Evolutionary conservation across 257 asterid genomes (phyloP).

Genomic region (Buddleja alternifolia): DNA sequence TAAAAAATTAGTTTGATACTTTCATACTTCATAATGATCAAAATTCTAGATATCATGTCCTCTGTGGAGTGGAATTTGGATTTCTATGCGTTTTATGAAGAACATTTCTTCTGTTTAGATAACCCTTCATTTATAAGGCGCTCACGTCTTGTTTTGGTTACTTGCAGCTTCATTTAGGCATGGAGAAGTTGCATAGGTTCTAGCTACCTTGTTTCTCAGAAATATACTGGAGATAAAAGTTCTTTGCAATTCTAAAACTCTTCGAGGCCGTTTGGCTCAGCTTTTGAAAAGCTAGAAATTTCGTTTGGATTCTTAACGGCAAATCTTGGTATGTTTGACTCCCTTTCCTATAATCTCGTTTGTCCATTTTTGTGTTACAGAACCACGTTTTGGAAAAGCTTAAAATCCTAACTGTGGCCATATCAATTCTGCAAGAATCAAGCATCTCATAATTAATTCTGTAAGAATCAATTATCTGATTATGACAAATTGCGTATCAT

Average conservation of each 20-base stretch:
- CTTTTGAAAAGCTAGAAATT: too few species aligned
- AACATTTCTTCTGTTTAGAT: slow-evolving; percentile 9
- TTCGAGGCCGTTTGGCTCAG: too few species aligned
- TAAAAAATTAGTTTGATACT: background rate
- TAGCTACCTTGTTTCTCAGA: slow-evolving; percentile 91
- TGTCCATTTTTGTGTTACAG: too few species aligned
- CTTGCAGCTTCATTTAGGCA: slow-evolving; percentile 95
- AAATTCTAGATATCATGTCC: background rate
- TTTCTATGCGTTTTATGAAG: background rate
- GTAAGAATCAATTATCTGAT: too few species aligned
- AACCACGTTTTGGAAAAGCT: too few species aligned
- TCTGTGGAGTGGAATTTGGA: background rate
- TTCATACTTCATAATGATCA: slow-evolving; percentile 2
- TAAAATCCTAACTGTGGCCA: too few species aligned
- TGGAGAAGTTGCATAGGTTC: slow-evolving; percentile 97
- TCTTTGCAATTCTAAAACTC: slow-evolving; percentile 70
- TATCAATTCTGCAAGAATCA: too few species aligned
- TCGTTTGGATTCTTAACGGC: too few species aligned
- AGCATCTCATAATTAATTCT: too few species aligned
- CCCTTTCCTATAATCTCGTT: too few species aligned
- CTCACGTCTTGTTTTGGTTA: slow-evolving; percentile 34
- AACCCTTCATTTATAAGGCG: slow-evolving; percentile 20
- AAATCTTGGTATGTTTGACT: too few species aligned
- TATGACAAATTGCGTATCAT: too few species aligned
- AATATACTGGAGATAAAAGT: slow-evolving; percentile 84